Evolutionary conservation across 139 green algal genomes (phyloP).

Genomic region (Coelastrella sp.): DNA sequence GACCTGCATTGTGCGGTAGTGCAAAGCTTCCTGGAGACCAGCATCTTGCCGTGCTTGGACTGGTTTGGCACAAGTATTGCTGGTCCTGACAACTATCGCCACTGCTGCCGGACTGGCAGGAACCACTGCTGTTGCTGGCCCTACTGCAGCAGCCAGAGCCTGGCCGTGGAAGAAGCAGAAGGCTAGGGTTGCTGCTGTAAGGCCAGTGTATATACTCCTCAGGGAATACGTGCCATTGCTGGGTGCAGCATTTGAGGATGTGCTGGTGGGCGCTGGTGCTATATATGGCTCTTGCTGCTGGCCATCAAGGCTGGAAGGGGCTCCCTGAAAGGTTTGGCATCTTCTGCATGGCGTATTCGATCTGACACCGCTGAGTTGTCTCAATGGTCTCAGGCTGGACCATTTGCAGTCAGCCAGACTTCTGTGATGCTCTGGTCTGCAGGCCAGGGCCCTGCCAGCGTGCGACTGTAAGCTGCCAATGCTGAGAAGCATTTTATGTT

Average conservation of each 20-base stretch:
- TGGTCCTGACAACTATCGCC: not conserved
- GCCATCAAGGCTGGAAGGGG: not conserved
- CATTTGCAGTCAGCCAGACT: not conserved
- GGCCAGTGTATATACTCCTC: not conserved
- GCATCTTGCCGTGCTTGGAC: not conserved
- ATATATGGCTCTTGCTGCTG: constrained; percentile 17
- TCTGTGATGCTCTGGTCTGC: not conserved
- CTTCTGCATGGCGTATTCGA: not conserved
- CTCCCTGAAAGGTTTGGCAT: not conserved
- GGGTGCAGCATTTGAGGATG: not conserved
- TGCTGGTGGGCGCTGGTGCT: not conserved
- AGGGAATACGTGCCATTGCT: too few species aligned
- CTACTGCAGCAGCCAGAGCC: constrained; percentile 7
- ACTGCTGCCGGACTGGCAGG: not conserved
- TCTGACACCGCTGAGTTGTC: not conserved
- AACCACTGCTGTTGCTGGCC: not conserved
- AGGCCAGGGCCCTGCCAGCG: not conserved
- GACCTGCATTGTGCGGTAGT: constrained; percentile 26
- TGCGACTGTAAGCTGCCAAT: not conserved
- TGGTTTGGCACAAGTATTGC: not conserved
- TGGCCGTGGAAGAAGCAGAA: not conserved
- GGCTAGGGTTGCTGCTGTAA: not conserved
- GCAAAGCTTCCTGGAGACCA: not conserved
- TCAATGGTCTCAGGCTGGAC: too few species aligned
- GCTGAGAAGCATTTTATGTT: not conserved